Evolutionary conservation across 495 filamentous ascomycete genomes (phyloP).

Genomic region (Choiromyces venosus): DNA sequence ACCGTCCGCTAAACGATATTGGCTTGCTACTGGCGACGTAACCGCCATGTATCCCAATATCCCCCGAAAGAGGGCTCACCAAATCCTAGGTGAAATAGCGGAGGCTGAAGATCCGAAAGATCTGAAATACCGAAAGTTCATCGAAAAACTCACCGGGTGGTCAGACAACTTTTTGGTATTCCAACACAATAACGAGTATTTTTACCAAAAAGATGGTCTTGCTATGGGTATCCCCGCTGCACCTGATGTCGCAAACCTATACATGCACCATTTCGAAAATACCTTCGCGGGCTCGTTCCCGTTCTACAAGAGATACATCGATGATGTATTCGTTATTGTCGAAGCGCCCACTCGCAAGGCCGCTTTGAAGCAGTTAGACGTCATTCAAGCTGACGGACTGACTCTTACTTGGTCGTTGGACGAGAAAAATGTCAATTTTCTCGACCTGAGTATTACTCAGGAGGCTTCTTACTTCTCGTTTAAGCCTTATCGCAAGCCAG

Average conservation of each 20-base stretch:
- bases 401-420: neutral
- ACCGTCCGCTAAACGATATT: neutral
- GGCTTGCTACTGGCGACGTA: neutral
- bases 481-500: constrained; percentile 4
- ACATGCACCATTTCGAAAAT: neutral
- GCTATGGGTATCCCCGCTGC: constrained; percentile 7
- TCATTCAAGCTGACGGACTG: neutral
- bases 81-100: neutral
- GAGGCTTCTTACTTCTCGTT: neutral
- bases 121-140: no score
- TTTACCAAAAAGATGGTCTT: neutral
- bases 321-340: neutral
- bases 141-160: neutral
- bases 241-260: constrained; percentile 6
- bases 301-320: neutral
- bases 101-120: neutral
- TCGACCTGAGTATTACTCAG: neutral
- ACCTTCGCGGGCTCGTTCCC: neutral
- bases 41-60: constrained; percentile 8
- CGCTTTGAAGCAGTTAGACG: neutral
- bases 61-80: neutral
- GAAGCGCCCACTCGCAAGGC: neutral
- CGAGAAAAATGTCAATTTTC: constrained; percentile 1
- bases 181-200: neutral
- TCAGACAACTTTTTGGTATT: neutral